A percentile compares a stretch with the other conserved stretches of the same genome.
Conservation (phyloP, 768 basidiomycete species). For the Porphyrellus cyaneotinctus region DNA sequence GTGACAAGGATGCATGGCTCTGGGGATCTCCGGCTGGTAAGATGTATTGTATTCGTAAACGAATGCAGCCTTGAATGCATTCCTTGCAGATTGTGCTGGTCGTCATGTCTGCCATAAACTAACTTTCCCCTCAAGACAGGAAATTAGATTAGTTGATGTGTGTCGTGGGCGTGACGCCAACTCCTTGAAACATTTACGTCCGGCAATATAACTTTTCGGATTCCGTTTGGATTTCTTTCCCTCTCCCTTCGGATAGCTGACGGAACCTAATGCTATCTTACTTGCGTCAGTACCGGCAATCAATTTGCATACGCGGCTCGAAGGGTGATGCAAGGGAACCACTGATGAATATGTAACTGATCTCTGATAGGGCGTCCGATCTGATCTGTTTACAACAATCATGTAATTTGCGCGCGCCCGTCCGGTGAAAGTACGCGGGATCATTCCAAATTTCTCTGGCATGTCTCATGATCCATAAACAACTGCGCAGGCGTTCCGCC, state of each 20-base stretch:
- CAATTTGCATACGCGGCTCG: not conserved
- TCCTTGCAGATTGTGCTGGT: slow-evolving; percentile 9
- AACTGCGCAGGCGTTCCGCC: not conserved
- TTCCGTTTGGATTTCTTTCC: not conserved
- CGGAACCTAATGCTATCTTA: slow-evolving; percentile 9
- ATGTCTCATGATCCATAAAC: slow-evolving; percentile 9
- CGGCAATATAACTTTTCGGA: slow-evolving; percentile 16
- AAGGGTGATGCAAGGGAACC: not conserved
- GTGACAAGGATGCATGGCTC: not conserved
- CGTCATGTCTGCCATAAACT: slow-evolving; percentile 10
- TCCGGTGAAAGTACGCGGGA: not conserved
- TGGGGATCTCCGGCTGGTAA: slow-evolving; percentile 11
- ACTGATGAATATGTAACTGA: not conserved
- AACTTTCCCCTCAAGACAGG: not conserved
- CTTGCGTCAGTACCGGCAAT: slow-evolving; percentile 13
- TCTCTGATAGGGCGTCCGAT: slow-evolving; percentile 3
- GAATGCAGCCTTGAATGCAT: slow-evolving; percentile 6
- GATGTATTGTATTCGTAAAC: slow-evolving; percentile 3
- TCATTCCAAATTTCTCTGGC: not conserved
- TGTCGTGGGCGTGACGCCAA: not conserved
- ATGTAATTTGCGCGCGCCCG: not conserved
- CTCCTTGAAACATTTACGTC: slow-evolving; percentile 18
- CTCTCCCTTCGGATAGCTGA: not conserved
- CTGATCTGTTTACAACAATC: not conserved
- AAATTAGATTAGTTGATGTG: not conserved